phyloP scores from a whole-genome alignment of 108 stramenopile genomes.

The Pseudonitzschia multiseries region DNA sequence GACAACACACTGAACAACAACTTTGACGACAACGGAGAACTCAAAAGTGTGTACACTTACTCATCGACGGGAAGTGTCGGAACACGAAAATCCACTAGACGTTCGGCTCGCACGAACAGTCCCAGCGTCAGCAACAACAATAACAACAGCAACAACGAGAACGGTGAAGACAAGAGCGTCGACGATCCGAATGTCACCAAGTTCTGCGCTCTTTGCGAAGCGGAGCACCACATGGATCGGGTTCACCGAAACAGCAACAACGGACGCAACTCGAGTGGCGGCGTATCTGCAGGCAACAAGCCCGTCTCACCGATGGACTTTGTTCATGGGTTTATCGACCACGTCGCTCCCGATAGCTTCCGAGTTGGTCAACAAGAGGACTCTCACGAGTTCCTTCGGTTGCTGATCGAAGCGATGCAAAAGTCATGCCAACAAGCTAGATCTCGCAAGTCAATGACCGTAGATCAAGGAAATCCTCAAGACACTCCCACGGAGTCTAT shows the following conservation, averaged over 20 bases:
- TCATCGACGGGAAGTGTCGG: conserved; percentile 11
- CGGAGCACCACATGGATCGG: conserved; percentile 63
- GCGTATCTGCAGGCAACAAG: conserved; percentile 27
- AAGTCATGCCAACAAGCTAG: conserved; percentile 73
- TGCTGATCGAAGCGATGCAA: conserved; percentile 94
- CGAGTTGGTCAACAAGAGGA: conserved; percentile 95
- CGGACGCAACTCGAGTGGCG: neutral
- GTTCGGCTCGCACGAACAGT: conserved; percentile 8
- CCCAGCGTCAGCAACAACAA: neutral
- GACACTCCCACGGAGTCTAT: conserved; percentile 26
- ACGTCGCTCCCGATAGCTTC: conserved; percentile 86
- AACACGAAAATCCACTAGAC: conserved; percentile 28
- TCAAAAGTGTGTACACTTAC: conserved; percentile 14
- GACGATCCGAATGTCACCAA: conserved; percentile 31
- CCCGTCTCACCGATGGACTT: conserved; percentile 73
- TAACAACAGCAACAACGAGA: neutral
- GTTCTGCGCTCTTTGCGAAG: conserved; percentile 81
- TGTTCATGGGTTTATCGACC: conserved; percentile 76
- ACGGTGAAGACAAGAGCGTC: neutral
- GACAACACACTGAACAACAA: conserved; percentile 13
- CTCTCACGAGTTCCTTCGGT: conserved; percentile 96
- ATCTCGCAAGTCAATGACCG: neutral
- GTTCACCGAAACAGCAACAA: conserved; percentile 50
- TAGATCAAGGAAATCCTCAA: conserved; percentile 32
- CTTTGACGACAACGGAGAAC: conserved; percentile 9